A percentile compares a stretch with the other conserved stretches of the same genome.
These are phyloP conservation scores for Pneumocystis sp. DNA, from an alignment of 1,139 yeast species.

Conservation along the genomic window DNA sequence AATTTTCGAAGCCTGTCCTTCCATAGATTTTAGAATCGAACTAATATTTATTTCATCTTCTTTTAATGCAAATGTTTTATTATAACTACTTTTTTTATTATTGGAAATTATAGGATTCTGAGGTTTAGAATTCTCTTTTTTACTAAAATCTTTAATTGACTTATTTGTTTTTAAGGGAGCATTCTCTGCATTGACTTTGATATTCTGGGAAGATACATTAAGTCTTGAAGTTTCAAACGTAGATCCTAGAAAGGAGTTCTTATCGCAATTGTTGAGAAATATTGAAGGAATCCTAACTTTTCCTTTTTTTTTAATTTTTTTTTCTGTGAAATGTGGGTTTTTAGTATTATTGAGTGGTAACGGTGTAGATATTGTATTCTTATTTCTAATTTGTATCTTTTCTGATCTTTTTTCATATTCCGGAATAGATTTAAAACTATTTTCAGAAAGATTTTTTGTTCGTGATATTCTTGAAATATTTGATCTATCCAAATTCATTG, in stretches of 20 bases:
- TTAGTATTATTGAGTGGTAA: not conserved
- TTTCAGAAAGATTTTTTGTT: not conserved
- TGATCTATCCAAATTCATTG: not conserved
- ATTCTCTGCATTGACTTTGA: not conserved
- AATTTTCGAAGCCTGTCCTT: not conserved
- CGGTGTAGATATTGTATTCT: not conserved
- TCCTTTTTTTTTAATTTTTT: not conserved
- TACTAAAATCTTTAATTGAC: not conserved
- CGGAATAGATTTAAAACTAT: not conserved
- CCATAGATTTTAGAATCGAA: not conserved
- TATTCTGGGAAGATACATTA: not conserved
- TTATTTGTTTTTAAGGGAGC: not conserved
- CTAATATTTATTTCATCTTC: not conserved
- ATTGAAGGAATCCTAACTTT: not conserved
- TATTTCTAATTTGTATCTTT: not conserved
- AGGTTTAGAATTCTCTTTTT: not conserved
- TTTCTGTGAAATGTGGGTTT: not conserved
- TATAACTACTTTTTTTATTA: not conserved
- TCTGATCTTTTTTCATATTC: not conserved
- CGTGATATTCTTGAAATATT: not conserved
- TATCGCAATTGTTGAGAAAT: not conserved
- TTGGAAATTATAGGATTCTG: not conserved
- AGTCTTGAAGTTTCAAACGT: not conserved
- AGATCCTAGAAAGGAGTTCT: not conserved
- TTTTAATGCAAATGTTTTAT: not conserved